Evolutionary conservation across 2,329 filamentous ascomycete species (phyloP).

Genomic region (Colletotrichum sp.): DNA sequence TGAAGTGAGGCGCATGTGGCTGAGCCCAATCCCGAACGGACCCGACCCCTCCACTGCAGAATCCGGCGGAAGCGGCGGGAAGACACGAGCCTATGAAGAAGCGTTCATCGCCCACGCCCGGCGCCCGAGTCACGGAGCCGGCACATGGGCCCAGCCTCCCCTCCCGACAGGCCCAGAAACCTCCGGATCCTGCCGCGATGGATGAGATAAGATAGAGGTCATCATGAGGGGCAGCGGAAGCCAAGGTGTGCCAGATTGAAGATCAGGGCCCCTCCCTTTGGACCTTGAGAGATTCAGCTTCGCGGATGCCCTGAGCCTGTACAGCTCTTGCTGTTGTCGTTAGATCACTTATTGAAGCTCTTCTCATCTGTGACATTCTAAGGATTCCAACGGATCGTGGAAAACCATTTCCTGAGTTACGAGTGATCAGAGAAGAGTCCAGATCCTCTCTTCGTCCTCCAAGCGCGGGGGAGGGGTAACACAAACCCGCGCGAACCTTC

Average conservation of each 20-base stretch:
- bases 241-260: not conserved
- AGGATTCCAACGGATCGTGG: not conserved
- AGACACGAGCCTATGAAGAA: not conserved
- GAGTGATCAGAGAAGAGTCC: not conserved
- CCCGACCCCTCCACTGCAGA: not conserved
- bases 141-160: not conserved
- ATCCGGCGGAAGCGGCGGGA: not conserved
- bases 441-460: not conserved
- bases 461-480: not conserved
- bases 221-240: not conserved
- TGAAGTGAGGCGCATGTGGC: not conserved
- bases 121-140: not conserved
- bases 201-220: not conserved
- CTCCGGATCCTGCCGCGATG: not conserved
- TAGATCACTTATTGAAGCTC: not conserved
- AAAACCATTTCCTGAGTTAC: not conserved
- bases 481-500: not conserved
- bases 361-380: rapidly evolving
- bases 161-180: not conserved
- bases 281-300: not conserved
- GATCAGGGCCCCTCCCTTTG: not conserved
- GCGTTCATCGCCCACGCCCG: not conserved
- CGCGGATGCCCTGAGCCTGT: rapidly evolving
- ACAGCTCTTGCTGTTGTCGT: rapidly evolving
- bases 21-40: not conserved